Conservation (phyloP, 768 basidiomycete species). For the Suillus spraguei region DNA sequence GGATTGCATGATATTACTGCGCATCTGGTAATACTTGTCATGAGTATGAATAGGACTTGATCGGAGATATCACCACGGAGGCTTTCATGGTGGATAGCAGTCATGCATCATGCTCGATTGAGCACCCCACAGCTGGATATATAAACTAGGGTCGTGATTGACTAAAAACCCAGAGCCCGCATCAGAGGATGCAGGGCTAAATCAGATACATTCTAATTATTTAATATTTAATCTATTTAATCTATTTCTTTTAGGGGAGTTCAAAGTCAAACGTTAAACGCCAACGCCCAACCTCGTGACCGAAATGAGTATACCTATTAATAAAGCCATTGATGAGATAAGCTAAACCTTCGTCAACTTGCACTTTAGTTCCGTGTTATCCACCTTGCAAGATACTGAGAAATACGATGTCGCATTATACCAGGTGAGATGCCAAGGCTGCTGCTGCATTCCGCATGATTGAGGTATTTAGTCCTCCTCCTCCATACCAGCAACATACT, state of each 20-base stretch:
- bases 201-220: too few relatives aligned
- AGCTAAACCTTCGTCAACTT: too few relatives aligned
- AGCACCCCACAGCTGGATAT: too few relatives aligned
- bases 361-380: not conserved
- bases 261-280: too few relatives aligned
- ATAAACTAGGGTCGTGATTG: not conserved
- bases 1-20: not conserved
- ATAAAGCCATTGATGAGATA: too few relatives aligned
- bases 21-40: not conserved
- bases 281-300: too few relatives aligned
- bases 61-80: not conserved
- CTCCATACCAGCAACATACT: conserved; percentile 1
- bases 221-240: too few relatives aligned
- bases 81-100: not conserved
- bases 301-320: too few relatives aligned
- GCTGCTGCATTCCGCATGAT: not conserved
- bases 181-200: not conserved
- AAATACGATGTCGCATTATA: conserved; percentile 2
- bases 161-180: too few relatives aligned
- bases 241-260: too few relatives aligned
- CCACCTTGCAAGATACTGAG: not conserved
- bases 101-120: not conserved
- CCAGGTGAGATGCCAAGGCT: conserved; percentile 1
- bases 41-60: not conserved
- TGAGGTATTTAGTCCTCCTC: conserved; percentile 1